phyloP scores from a whole-genome alignment of 2,329 filamentous ascomycete genomes.

The Corynespora cassiicola region DNA sequence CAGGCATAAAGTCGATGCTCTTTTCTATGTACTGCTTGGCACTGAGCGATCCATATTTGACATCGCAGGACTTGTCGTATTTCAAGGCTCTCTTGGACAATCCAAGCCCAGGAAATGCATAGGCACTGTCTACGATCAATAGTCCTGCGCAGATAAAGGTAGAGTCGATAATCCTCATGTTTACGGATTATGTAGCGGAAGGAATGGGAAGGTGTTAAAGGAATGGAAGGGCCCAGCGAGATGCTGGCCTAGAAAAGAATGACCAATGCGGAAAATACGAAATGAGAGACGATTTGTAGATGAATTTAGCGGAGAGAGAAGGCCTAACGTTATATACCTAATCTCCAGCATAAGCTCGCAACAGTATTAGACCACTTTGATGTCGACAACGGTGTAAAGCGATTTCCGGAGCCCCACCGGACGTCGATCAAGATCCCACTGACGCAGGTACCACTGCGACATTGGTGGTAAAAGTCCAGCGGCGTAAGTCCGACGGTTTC shows the following conservation, averaged over 20 bases:
- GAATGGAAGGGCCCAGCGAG: constrained; percentile 16
- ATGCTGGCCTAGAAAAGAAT: background rate
- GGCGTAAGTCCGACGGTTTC: no score
- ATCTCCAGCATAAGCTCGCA: no score
- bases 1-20: constrained; percentile 12
- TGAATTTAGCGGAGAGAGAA: no score
- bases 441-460: no score
- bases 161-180: constrained; percentile 9
- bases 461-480: no score
- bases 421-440: no score
- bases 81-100: constrained; percentile 13
- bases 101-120: constrained; percentile 9
- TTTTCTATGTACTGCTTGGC: constrained; percentile 14
- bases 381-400: no score
- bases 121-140: constrained; percentile 8
- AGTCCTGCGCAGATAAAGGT: constrained; percentile 6
- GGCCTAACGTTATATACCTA: no score
- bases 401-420: no score
- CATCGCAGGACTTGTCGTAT: constrained; percentile 13
- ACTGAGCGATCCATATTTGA: constrained; percentile 14
- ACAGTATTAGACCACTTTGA: no score
- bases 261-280: background rate
- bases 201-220: background rate
- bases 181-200: constrained; percentile 2
- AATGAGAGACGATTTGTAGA: background rate